phyloP scores from a whole-genome alignment of 257 asterid genomes.

The Capsicum pubescens region DNA sequence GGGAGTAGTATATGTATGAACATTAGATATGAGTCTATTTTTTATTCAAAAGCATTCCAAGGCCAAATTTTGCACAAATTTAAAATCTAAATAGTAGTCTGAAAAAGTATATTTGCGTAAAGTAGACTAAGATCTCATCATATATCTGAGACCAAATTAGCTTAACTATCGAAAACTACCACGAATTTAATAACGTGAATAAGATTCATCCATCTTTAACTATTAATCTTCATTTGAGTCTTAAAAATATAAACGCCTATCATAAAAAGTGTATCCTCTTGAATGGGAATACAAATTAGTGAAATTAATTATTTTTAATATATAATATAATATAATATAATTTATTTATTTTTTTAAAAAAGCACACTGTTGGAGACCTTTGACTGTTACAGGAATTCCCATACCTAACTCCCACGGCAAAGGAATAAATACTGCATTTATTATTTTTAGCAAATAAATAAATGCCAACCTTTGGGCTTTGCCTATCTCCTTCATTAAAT shows the following conservation, averaged over 20 bases:
- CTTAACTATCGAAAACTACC: not conserved
- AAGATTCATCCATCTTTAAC: no score
- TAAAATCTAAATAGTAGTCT: no score
- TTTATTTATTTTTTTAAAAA: not conserved
- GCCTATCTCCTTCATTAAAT: not conserved
- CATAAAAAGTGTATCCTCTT: no score
- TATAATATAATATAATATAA: no score
- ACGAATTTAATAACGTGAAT: not conserved
- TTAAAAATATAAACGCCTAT: not conserved
- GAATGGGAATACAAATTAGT: not conserved
- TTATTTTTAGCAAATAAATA: not conserved
- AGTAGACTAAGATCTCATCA: no score
- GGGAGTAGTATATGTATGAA: no score
- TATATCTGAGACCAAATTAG: not conserved
- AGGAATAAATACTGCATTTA: not conserved
- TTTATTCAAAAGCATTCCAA: no score
- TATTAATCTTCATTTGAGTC: no score
- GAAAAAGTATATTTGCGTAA: no score
- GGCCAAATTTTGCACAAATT: no score
- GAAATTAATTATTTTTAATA: not conserved
- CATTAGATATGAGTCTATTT: no score
- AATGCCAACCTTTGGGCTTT: not conserved
- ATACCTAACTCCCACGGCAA: not conserved
- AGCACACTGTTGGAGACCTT: not conserved
- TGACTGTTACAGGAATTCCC: not conserved